These are phyloP conservation scores for Akanthomyces uredinophilus DNA, from an alignment of 2,329 filamentous ascomycete genomes.

Conservation along the genomic window DNA sequence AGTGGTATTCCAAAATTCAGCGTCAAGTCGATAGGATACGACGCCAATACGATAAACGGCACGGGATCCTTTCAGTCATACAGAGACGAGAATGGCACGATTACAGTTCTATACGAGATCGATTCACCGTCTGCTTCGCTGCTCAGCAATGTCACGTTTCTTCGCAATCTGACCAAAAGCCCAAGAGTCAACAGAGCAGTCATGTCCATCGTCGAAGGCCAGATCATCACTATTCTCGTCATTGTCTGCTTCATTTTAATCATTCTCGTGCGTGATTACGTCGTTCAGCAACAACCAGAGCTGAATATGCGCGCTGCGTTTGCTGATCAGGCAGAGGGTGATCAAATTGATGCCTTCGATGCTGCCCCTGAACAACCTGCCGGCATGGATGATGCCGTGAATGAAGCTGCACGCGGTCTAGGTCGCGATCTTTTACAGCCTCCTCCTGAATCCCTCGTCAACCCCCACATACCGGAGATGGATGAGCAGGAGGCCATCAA, in stretches of 20 bases:
- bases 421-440: background rate
- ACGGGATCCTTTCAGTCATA: slow-evolving; percentile 1
- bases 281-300: slow-evolving; percentile 93
- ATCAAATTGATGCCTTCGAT: slow-evolving; percentile 21
- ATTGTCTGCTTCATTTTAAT: slow-evolving; percentile 95
- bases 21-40: slow-evolving; percentile 2
- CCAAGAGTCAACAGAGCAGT: slow-evolving; percentile 70
- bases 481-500: slow-evolving; percentile 5
- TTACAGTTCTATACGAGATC: slow-evolving; percentile 2
- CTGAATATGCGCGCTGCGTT: slow-evolving; percentile 73
- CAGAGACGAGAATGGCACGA: slow-evolving; percentile 10
- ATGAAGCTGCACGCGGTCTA: background rate
- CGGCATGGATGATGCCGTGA: background rate
- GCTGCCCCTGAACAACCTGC: background rate
- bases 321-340: slow-evolving; percentile 33
- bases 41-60: background rate
- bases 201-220: slow-evolving; percentile 82
- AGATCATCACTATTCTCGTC: slow-evolving; percentile 86
- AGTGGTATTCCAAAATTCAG: slow-evolving; percentile 1
- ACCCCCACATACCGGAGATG: background rate
- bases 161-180: slow-evolving; percentile 62
- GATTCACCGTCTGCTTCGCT: slow-evolving; percentile 33
- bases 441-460: background rate
- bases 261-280: slow-evolving; percentile 94
- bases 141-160: slow-evolving; percentile 51